Conservation (phyloP, 2,329 filamentous ascomycete species). For the Ceratocystis ficicola region DNA sequence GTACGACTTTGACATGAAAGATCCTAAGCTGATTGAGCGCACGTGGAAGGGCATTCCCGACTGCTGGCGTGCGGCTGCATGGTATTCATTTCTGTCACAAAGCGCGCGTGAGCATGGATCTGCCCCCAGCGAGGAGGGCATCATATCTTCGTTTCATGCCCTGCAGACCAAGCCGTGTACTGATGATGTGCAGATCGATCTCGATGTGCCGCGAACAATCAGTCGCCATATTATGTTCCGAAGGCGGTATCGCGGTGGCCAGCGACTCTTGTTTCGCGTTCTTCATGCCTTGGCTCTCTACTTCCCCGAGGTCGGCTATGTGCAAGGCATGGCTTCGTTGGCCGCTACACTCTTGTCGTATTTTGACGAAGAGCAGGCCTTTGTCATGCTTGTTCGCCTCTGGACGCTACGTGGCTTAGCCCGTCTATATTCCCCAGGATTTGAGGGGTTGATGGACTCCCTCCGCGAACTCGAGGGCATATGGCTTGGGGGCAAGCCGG, state of each 20-base stretch:
- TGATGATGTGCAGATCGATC: constrained; percentile 92
- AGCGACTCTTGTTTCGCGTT: constrained; percentile 82
- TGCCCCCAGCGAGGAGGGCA: constrained; percentile 53
- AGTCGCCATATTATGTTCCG: constrained; percentile 97
- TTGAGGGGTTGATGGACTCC: constrained; percentile 74
- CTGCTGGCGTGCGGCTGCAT: constrained; percentile 82
- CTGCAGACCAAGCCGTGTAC: constrained; percentile 63
- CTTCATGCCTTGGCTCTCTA: constrained; percentile 86
- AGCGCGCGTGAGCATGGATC: constrained; percentile 56
- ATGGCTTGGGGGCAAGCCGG: constrained; percentile 68
- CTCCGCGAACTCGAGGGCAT: constrained; percentile 71
- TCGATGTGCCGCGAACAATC: constrained; percentile 91
- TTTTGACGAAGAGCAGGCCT: constrained; percentile 87
- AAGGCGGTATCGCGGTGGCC: constrained; percentile 77
- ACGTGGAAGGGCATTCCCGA: constrained; percentile 99
- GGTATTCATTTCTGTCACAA: constrained; percentile 80
- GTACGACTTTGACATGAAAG: constrained; percentile 68
- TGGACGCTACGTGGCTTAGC: constrained; percentile 84
- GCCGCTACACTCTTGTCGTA: constrained; percentile 90
- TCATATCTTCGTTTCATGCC: constrained; percentile 59
- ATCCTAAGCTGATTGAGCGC: constrained; percentile 74
- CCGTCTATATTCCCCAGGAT: constrained; percentile 70
- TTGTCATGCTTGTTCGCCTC: constrained; percentile 91
- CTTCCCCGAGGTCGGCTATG: constrained; percentile 83
- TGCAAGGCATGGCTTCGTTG: constrained; percentile 93